phyloP scores from a whole-genome alignment of 2,329 filamentous ascomycete species.

The Didymosphaeria variabile region DNA sequence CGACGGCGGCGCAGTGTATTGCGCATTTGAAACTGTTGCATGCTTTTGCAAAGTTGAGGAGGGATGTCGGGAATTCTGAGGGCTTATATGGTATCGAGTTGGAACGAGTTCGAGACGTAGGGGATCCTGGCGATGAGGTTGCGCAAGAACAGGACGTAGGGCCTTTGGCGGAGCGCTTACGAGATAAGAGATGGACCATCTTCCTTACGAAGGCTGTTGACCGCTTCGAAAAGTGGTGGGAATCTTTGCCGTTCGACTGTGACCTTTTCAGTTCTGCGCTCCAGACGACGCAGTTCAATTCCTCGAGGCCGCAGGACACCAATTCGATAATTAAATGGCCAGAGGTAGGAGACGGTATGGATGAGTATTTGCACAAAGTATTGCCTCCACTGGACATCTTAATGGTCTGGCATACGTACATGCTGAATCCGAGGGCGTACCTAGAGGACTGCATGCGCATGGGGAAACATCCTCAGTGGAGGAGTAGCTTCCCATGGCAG shows the following conservation, averaged over 20 bases:
- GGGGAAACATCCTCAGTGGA: conserved; percentile 66
- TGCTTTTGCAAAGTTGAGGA: conserved; percentile 72
- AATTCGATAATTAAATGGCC: background rate
- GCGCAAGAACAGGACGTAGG: too few relatives aligned
- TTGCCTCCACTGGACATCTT: conserved; percentile 67
- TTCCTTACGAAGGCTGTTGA: conserved; percentile 74
- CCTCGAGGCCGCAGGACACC: background rate
- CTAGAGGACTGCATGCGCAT: conserved; percentile 75
- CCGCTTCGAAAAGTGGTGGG: conserved; percentile 74
- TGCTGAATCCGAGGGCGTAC: conserved; percentile 79
- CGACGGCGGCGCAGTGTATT: conserved; percentile 67
- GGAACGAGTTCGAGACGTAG: too few relatives aligned
- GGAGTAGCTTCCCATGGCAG: conserved; percentile 72
- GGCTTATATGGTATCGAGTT: conserved; percentile 69
- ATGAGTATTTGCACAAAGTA: background rate
- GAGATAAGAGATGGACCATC: conserved; percentile 52
- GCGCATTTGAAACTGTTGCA: conserved; percentile 78
- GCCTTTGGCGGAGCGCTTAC: background rate
- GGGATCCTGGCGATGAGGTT: too few relatives aligned
- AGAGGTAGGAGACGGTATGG: background rate
- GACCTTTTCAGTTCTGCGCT: conserved; percentile 13
- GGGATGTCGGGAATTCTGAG: conserved; percentile 71
- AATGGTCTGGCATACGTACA: conserved; percentile 82
- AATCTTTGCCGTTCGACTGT: conserved; percentile 29
- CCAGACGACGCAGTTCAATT: background rate